These are phyloP conservation scores for Fusarium continuum DNA, from an alignment of 2,329 filamentous ascomycete genomes.

Conservation along the genomic window DNA sequence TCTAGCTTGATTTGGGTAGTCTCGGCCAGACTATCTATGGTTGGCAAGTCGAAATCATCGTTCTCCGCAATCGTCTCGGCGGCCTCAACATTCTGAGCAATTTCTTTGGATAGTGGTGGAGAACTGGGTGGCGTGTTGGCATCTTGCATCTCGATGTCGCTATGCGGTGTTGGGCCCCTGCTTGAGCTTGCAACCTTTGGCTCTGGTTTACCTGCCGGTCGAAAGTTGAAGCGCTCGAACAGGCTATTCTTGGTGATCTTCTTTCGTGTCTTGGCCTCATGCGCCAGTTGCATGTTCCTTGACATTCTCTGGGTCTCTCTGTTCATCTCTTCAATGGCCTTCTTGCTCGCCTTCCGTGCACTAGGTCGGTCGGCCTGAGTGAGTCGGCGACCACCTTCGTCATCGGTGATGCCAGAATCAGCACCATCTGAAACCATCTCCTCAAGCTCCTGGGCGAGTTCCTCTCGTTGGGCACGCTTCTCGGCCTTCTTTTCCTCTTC, in stretches of 20 bases:
- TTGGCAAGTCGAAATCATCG: slow-evolving; percentile 40
- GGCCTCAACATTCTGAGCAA: neutral
- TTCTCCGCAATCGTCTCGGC: slow-evolving; percentile 6
- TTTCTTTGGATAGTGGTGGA: slow-evolving; percentile 55
- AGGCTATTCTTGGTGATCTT: slow-evolving; percentile 86
- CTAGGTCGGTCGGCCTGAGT: slow-evolving; percentile 74
- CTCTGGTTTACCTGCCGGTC: slow-evolving; percentile 51
- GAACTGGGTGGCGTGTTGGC: slow-evolving; percentile 79
- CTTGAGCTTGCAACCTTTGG: slow-evolving; percentile 64
- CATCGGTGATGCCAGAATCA: slow-evolving; percentile 66
- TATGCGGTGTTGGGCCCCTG: slow-evolving; percentile 59
- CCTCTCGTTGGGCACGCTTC: slow-evolving; percentile 50
- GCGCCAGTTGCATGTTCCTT: slow-evolving; percentile 88
- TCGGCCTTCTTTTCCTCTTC: slow-evolving; percentile 60
- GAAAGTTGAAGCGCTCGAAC: slow-evolving; percentile 85
- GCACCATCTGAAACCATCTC: slow-evolving; percentile 49
- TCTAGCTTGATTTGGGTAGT: slow-evolving; percentile 51
- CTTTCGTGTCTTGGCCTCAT: slow-evolving; percentile 90
- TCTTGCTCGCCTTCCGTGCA: slow-evolving; percentile 88
- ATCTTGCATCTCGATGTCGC: slow-evolving; percentile 61
- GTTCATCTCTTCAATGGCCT: slow-evolving; percentile 93
- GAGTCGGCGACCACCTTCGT: slow-evolving; percentile 70
- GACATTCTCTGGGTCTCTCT: slow-evolving; percentile 92
- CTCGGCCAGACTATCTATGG: slow-evolving; percentile 49
- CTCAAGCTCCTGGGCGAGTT: slow-evolving; percentile 49